Conservation (phyloP, 2,329 filamentous ascomycete genomes). For the Paraconiothyrium brasiliense region DNA sequence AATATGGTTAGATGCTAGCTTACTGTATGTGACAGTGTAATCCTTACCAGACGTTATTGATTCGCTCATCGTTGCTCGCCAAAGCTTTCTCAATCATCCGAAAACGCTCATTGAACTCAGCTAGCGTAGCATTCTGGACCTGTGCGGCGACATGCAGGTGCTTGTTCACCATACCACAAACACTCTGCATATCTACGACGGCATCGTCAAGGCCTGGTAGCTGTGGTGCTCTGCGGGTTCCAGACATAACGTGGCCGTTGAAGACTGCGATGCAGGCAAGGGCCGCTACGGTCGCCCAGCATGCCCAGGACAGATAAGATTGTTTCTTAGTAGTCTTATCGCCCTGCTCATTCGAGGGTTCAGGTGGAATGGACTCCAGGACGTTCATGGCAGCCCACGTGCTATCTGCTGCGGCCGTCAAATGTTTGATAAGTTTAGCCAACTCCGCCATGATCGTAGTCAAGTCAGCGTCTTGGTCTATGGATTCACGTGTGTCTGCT, state of each 20-base stretch:
- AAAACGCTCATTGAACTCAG: slow-evolving; percentile 2
- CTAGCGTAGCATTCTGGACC: background rate
- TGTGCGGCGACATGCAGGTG: background rate
- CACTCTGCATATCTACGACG: background rate
- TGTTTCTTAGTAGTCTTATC: background rate
- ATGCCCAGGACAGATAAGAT: background rate
- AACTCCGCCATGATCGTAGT: slow-evolving; percentile 23
- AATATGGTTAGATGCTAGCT: background rate
- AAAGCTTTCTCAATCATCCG: background rate
- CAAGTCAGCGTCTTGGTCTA: slow-evolving; percentile 17
- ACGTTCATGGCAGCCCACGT: slow-evolving; percentile 30
- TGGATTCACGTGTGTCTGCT: slow-evolving; percentile 15
- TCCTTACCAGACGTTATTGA: slow-evolving; percentile 32
- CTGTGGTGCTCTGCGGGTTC: background rate
- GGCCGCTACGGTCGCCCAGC: background rate
- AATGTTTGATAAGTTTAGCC: slow-evolving; percentile 26
- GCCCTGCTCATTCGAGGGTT: background rate
- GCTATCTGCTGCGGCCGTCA: slow-evolving; percentile 22
- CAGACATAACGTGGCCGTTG: background rate
- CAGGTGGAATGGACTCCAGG: slow-evolving; percentile 1
- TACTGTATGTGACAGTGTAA: background rate
- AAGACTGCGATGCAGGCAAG: background rate
- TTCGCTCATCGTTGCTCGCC: slow-evolving; percentile 14
- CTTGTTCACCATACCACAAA: background rate
- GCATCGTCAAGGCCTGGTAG: background rate